Conservation (phyloP, 306 rosid species). For the Arachis stenosperma region DNA sequence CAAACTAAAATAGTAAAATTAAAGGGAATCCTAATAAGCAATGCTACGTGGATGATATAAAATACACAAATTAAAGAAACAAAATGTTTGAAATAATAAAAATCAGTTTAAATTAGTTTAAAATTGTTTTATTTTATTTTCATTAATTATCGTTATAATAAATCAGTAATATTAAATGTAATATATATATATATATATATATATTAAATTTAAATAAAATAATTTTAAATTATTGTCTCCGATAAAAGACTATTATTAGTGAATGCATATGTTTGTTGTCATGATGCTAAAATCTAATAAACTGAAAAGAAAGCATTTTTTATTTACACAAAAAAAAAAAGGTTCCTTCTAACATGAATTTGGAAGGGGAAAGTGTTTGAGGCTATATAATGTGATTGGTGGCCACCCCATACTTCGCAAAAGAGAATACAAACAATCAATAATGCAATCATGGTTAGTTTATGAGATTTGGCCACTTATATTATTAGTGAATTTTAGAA, state of each 20-base stretch:
- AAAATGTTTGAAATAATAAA: too few species aligned
- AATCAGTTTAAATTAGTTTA: too few species aligned
- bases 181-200: too few species aligned
- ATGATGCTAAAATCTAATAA: constrained; percentile 16
- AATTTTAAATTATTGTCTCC: too few species aligned
- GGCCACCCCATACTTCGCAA: not conserved
- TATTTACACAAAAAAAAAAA: not conserved
- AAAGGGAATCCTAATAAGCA: not conserved
- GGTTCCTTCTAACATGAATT: not conserved
- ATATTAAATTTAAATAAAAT: too few species aligned
- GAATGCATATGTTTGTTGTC: not conserved
- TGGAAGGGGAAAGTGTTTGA: constrained; percentile 15
- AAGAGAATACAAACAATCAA: constrained; percentile 8
- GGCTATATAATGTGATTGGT: not conserved
- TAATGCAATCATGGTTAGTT: not conserved
- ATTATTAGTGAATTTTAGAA: too few species aligned
- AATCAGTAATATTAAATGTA: too few species aligned
- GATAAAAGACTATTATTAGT: too few species aligned
- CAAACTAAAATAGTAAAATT: not conserved
- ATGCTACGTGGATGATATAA: not conserved
- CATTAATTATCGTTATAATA: too few species aligned
- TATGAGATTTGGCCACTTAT: not conserved
- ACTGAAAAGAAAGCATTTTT: constrained; percentile 9
- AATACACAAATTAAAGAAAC: too few species aligned
- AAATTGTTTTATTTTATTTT: too few species aligned